Evolutionary conservation across 495 filamentous ascomycete genomes (phyloP).

Genomic region (Xylaria venustula): DNA sequence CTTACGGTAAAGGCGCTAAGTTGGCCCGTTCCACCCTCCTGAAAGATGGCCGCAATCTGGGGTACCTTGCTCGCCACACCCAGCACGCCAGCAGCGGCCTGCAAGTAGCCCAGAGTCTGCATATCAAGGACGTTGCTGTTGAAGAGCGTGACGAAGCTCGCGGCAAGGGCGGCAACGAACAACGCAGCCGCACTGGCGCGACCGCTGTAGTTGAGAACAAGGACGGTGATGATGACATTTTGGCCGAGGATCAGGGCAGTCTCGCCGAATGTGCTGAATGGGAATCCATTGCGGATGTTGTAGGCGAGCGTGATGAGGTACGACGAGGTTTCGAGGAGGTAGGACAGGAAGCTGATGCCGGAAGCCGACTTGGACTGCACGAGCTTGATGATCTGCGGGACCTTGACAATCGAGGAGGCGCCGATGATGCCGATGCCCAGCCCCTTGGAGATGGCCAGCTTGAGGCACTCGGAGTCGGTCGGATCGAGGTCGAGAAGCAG

Average conservation of each 20-base stretch:
- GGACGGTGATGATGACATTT: constrained; percentile 80
- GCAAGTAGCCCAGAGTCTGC: constrained; percentile 69
- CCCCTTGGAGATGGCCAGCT: constrained; percentile 84
- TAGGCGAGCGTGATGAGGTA: constrained; percentile 87
- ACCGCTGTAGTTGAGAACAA: constrained; percentile 80
- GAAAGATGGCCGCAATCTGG: constrained; percentile 82
- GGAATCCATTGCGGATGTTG: constrained; percentile 83
- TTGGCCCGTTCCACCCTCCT: constrained; percentile 86
- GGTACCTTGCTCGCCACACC: constrained; percentile 86
- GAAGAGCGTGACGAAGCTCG: constrained; percentile 66
- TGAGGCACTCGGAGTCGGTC: constrained; percentile 69
- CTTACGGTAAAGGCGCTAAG: constrained; percentile 92
- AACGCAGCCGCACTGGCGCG: constrained; percentile 58
- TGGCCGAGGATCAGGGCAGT: constrained; percentile 86
- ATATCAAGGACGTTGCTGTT: constrained; percentile 64
- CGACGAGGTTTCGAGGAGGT: constrained; percentile 82
- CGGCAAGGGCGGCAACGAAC: constrained; percentile 73
- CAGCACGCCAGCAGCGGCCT: constrained; percentile 80
- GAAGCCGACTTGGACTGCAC: constrained; percentile 71
- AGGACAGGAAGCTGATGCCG: constrained; percentile 85
- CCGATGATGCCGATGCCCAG: constrained; percentile 91
- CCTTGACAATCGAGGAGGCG: constrained; percentile 85
- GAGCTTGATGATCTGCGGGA: constrained; percentile 93
- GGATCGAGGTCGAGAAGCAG: constrained; percentile 80
- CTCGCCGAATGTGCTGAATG: constrained; percentile 95